These are phyloP conservation scores for Neofusicoccum umdonicola DNA, from an alignment of 2,329 filamentous ascomycete genomes.

Conservation along the genomic window DNA sequence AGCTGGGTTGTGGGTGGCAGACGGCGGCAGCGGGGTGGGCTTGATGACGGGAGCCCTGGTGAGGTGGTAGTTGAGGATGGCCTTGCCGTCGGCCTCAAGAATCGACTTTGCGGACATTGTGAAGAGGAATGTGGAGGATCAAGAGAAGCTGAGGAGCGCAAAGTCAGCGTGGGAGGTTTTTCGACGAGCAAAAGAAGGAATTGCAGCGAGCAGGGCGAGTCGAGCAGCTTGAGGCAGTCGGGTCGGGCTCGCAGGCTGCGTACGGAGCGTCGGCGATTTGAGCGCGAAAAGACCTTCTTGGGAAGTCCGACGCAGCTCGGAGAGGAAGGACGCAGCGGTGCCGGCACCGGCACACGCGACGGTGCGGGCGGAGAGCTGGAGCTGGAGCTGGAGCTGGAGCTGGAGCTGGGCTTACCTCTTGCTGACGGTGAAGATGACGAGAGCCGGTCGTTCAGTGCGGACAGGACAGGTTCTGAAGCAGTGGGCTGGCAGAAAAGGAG, in stretches of 20 bases:
- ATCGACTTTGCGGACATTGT: conserved; percentile 96
- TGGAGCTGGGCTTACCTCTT: background rate
- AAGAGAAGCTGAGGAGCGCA: background rate
- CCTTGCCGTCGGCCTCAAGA: conserved; percentile 99
- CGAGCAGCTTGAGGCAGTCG: background rate
- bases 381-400: background rate
- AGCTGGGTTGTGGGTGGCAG: conserved; percentile 86
- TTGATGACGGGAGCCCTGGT: conserved; percentile 97
- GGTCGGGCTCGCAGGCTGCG: background rate
- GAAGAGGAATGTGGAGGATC: conserved; percentile 17
- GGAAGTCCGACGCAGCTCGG: conserved; percentile 7
- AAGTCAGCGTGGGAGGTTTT: background rate
- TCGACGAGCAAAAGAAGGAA: conserved; percentile 1
- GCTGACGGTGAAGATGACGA: conserved; percentile 8
- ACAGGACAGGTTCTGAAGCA: background rate
- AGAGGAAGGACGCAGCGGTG: background rate
- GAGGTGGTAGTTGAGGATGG: conserved; percentile 99
- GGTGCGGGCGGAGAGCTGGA: background rate
- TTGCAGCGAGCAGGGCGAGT: background rate
- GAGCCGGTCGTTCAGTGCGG: background rate
- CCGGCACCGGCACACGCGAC: conserved; percentile 4
- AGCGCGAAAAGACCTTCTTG: background rate
- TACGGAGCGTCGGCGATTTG: conserved; percentile 4
- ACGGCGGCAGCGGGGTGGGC: conserved; percentile 83
- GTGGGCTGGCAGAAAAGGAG: background rate